Base-by-base conservation (phyloP, 768 basidiomycete species). In the Pluteus cervinus region DNA sequence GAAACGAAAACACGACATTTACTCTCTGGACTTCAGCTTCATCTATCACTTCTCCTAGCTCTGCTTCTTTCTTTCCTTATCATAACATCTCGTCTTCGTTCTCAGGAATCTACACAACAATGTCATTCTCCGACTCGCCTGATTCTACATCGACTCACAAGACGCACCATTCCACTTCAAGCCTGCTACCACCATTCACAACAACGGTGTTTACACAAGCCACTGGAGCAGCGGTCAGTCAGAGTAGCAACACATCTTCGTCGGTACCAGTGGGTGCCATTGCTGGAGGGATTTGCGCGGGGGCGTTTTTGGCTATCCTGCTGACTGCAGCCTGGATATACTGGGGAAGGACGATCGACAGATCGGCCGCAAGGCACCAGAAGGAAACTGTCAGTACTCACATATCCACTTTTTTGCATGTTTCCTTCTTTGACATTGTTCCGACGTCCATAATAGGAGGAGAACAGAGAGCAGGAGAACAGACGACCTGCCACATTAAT, bases 281-380 rank as follows among this genome's bases (percentile, higher is more conserved):
- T 42, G 70, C 59, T 5, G 75, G 75, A 5, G 76, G 76, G 7
- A 56, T 64, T 1, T 60, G 51, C 2, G 76, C 60, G 1, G 78
- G 78, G 15, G 60, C 65, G 21, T 36, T 65, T 6, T 56, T 79
- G 8, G 75, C 72, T 4, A 39, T 76, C 12, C 48, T 57, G 5
- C 51, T 60, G 4, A 64, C 66, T 6, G 41, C 67, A 26, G 58
- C 56, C 15, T 79, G 74, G 73, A 51, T 62, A 28, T 66, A 56
- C 40, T 75, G 71, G 71, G 66, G 70, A 11, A 58, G 53, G 44
- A 51, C 49, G 20, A 63, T 71, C 33, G 65, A 66, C 46, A 57
- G 59, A 24, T 56, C 54, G 34, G 52, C 58, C 39, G 50, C 47
- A 15, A 57, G 57, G 45, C 43, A 61, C 49, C 39, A 46, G 32